Percentiles rank a stretch among this genome's conserved stretches.
phyloP scores from a whole-genome alignment of 257 asterid genomes.

The Nicotiana undulata region DNA sequence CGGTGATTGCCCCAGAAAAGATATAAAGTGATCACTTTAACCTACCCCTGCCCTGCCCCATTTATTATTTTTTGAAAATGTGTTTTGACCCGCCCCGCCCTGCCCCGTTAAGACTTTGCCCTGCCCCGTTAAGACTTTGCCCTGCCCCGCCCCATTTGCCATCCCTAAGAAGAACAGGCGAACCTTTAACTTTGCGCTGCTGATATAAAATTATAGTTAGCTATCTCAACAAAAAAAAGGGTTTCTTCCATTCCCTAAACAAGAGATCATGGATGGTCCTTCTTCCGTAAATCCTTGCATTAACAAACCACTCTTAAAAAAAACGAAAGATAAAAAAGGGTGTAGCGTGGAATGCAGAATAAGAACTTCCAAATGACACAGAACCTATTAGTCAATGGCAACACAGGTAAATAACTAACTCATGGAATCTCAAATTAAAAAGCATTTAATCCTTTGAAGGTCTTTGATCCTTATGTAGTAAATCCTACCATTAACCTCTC shows the following conservation, averaged over 20 bases:
- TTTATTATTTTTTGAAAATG: too few relatives aligned
- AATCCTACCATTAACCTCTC: background rate
- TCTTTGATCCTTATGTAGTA: background rate
- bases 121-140: too few relatives aligned
- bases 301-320: background rate
- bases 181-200: too few relatives aligned
- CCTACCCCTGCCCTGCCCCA: too few relatives aligned
- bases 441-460: background rate
- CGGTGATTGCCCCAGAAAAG: too few relatives aligned
- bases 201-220: too few relatives aligned
- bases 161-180: too few relatives aligned
- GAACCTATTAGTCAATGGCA: background rate
- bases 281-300: background rate
- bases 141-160: too few relatives aligned
- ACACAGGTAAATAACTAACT: background rate
- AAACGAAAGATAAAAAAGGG: background rate
- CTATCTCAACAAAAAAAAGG: too few relatives aligned
- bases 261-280: background rate
- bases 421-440: background rate
- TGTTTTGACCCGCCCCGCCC: too few relatives aligned
- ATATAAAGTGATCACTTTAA: too few relatives aligned
- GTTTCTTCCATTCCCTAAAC: background rate
- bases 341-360: background rate
- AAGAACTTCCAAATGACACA: background rate
- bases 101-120: too few relatives aligned